Conservation (phyloP, 2,329 filamentous ascomycete species). For the Dactylonectria macrodidyma region DNA sequence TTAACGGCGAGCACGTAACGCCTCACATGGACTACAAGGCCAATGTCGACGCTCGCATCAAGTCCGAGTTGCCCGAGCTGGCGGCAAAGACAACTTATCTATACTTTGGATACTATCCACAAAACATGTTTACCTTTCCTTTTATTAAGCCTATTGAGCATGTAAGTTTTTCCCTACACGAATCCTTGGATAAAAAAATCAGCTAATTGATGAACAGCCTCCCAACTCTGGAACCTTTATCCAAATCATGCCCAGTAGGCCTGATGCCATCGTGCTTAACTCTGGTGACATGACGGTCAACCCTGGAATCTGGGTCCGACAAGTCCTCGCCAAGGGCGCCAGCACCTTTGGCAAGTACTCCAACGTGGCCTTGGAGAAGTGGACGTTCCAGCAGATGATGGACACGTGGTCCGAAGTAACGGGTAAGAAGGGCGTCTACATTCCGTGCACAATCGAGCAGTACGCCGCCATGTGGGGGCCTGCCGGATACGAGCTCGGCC, state of each 20-base stretch:
- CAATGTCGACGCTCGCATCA: conserved; percentile 28
- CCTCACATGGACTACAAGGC: conserved; percentile 33
- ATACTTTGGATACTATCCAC: conserved; percentile 26
- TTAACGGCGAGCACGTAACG: conserved; percentile 22
- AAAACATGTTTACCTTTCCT: conserved; percentile 24
- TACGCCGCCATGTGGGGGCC: conserved; percentile 18
- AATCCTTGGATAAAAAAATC: too few species aligned
- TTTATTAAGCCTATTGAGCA: conserved; percentile 27
- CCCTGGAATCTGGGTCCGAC: conserved; percentile 22
- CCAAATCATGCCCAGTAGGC: conserved; percentile 17
- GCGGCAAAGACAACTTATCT: conserved; percentile 21
- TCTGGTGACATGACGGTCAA: conserved; percentile 25
- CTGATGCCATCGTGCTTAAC: conserved; percentile 21
- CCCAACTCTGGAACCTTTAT: conserved; percentile 19
- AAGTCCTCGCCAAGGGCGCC: conserved; percentile 17
- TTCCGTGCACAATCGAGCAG: conserved; percentile 15
- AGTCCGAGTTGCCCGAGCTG: conserved; percentile 23
- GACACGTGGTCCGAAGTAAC: conserved; percentile 22
- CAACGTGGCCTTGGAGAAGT: conserved; percentile 26
- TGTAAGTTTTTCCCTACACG: neutral
- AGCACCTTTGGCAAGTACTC: conserved; percentile 19
- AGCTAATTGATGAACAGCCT: neutral
- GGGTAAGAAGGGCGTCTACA: conserved; percentile 25
- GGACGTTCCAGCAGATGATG: conserved; percentile 21
- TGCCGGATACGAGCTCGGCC: conserved; percentile 18